These are phyloP conservation scores for Euphorbia celastroides DNA, from an alignment of 441 rosid genomes.

Conservation along the genomic window DNA sequence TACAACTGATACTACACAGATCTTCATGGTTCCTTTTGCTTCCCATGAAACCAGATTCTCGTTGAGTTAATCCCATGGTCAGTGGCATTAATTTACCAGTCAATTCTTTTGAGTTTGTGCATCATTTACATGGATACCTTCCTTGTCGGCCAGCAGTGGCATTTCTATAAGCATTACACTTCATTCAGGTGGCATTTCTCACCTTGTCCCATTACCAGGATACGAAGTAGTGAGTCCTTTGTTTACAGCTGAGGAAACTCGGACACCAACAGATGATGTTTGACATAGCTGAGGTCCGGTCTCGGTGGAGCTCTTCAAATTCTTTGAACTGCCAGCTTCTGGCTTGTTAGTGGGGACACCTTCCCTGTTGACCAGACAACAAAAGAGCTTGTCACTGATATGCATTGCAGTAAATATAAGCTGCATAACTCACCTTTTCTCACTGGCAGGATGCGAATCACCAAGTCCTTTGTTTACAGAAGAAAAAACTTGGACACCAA, in stretches of 20 bases:
- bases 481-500: slow-evolving; percentile 25
- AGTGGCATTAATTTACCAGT: slow-evolving; percentile 16
- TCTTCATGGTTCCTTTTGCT: slow-evolving; percentile 23
- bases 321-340: slow-evolving; percentile 30
- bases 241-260: slow-evolving; percentile 24
- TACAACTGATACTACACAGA: slow-evolving; percentile 16
- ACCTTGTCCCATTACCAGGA: slow-evolving; percentile 33
- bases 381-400: not conserved
- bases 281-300: slow-evolving; percentile 23
- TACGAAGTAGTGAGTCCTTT: slow-evolving; percentile 22
- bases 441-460: slow-evolving; percentile 20
- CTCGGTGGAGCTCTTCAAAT: slow-evolving; percentile 30
- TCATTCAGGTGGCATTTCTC: slow-evolving; percentile 8
- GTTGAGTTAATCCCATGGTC: slow-evolving; percentile 20
- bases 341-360: slow-evolving; percentile 11
- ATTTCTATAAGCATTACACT: slow-evolving; percentile 6
- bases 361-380: slow-evolving; percentile 16
- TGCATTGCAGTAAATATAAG: slow-evolving; percentile 7
- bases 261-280: slow-evolving; percentile 24
- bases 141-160: slow-evolving; percentile 7
- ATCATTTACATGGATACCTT: slow-evolving; percentile 21
- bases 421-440: slow-evolving; percentile 28
- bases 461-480: slow-evolving; percentile 24
- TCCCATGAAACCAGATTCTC: slow-evolving; percentile 21
- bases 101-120: slow-evolving; percentile 23